Percentiles rank a stretch among this genome's conserved stretches.
Conservation (phyloP, 2,329 filamentous ascomycete genomes). For the Blastomyces parvus region DNA sequence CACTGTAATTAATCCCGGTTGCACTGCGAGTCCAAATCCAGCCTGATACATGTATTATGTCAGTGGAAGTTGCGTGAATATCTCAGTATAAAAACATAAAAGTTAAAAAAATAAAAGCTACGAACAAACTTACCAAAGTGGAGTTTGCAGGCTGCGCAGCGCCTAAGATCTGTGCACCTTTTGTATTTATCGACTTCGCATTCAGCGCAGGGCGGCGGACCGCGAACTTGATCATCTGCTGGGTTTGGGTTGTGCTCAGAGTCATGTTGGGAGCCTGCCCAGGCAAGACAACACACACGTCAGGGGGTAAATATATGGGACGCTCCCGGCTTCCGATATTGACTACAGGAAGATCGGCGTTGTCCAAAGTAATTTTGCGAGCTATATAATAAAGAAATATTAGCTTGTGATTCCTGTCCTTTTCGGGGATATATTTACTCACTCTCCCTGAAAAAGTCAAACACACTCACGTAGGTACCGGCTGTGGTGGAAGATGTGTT, state of each 20-base stretch:
- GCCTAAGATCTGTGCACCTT: constrained; percentile 48
- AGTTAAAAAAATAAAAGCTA: too few relatives aligned
- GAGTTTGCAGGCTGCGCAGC: constrained; percentile 40
- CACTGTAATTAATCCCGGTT: constrained; percentile 58
- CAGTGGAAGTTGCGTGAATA: too few relatives aligned
- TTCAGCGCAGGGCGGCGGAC: constrained; percentile 59
- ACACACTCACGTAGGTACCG: constrained; percentile 41
- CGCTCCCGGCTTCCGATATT: constrained; percentile 53
- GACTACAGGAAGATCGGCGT: constrained; percentile 48
- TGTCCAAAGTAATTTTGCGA: constrained; percentile 28
- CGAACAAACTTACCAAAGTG: constrained; percentile 34
- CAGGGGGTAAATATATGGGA: constrained; percentile 57
- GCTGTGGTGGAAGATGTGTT: constrained; percentile 19
- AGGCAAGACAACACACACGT: constrained; percentile 53
- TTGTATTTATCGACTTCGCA: constrained; percentile 52
- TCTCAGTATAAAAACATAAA: too few relatives aligned
- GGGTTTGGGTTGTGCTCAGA: constrained; percentile 52
- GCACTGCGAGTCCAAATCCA: constrained; percentile 32
- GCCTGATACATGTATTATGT: neutral
- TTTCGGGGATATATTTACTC: constrained; percentile 16
- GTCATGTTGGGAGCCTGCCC: constrained; percentile 56
- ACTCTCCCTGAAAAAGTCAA: constrained; percentile 41
- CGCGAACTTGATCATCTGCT: constrained; percentile 62
- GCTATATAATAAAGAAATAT: constrained; percentile 19
- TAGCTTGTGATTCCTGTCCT: neutral